Percentiles rank a stretch among this genome's conserved stretches.
Conservation (phyloP, 1,139 yeast genomes). For the Meyerozyma sp. region DNA sequence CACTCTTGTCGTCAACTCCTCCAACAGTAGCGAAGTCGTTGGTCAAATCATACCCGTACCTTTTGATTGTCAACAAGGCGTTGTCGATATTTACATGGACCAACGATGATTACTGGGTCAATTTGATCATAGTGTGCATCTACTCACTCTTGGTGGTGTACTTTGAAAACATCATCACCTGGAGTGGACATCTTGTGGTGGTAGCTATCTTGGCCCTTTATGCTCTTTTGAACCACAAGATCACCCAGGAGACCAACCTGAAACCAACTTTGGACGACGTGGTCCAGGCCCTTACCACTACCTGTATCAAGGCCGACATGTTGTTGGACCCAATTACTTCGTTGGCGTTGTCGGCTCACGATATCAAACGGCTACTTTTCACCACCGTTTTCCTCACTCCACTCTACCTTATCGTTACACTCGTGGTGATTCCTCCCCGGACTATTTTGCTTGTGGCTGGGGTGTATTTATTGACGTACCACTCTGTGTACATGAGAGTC, state of each 20-base stretch:
- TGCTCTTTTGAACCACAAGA: constrained; percentile 52
- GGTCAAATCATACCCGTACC: constrained; percentile 76
- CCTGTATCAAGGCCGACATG: constrained; percentile 72
- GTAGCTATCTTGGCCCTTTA: constrained; percentile 66
- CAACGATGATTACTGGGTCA: constrained; percentile 74
- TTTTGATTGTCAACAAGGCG: constrained; percentile 63
- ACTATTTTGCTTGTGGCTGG: constrained; percentile 59
- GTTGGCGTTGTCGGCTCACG: constrained; percentile 66
- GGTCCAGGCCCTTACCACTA: constrained; percentile 71
- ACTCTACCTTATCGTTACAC: constrained; percentile 63
- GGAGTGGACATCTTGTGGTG: constrained; percentile 74
- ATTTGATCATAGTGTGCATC: constrained; percentile 54
- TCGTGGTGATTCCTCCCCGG: constrained; percentile 66
- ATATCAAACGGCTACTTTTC: constrained; percentile 71
- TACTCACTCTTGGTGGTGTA: constrained; percentile 63
- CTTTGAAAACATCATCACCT: constrained; percentile 65
- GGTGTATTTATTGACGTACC: constrained; percentile 68
- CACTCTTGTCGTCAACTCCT: constrained; percentile 76
- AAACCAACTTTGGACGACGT: constrained; percentile 87
- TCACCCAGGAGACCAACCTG: constrained; percentile 47
- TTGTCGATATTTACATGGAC: constrained; percentile 88
- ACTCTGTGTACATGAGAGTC: constrained; percentile 78
- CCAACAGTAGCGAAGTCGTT: constrained; percentile 84
- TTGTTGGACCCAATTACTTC: constrained; percentile 73
- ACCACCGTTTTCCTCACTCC: constrained; percentile 87